Evolutionary conservation across 495 filamentous ascomycete genomes (phyloP).

Genomic region (Daldinia bambusicola): DNA sequence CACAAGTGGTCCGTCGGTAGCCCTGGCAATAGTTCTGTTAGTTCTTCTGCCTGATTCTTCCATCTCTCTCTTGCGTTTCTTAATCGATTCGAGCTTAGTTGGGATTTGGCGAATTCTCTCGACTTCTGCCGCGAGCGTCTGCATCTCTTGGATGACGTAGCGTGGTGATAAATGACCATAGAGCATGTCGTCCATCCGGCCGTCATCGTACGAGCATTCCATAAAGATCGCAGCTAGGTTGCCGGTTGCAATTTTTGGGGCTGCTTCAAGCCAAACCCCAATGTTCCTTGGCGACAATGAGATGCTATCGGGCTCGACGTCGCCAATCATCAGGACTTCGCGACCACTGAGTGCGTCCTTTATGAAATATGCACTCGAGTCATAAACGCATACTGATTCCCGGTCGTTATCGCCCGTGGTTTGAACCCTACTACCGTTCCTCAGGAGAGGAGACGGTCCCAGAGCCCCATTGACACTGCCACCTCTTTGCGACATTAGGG

Average conservation of each 20-base stretch:
- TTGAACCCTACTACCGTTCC: constrained; percentile 36
- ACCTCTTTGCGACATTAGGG: constrained; percentile 34
- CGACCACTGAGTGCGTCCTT: constrained; percentile 71
- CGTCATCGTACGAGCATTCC: constrained; percentile 91
- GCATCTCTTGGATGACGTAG: constrained; percentile 81
- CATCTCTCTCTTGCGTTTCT: constrained; percentile 55
- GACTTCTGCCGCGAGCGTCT: constrained; percentile 74
- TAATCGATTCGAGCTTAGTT: constrained; percentile 44
- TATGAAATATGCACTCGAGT: constrained; percentile 93
- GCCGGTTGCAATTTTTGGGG: constrained; percentile 77
- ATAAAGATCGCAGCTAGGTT: constrained; percentile 85
- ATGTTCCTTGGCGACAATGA: constrained; percentile 82
- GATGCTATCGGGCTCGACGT: constrained; percentile 91
- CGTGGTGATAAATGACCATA: constrained; percentile 90
- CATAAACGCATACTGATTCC: constrained; percentile 69
- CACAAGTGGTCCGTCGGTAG: not conserved
- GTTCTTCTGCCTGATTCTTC: constrained; percentile 32
- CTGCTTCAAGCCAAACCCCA: constrained; percentile 84
- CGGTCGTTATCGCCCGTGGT: constrained; percentile 36
- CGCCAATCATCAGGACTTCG: constrained; percentile 92
- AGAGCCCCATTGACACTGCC: constrained; percentile 28
- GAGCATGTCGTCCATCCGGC: constrained; percentile 74
- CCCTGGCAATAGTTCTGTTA: constrained; percentile 9
- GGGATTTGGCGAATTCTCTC: constrained; percentile 50
- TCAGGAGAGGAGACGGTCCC: constrained; percentile 40